Percentiles rank a stretch among this genome's conserved stretches.
Evolutionary conservation across 192 early-diverging fungal species (phyloP).

Genomic region (Chytriomyces confervae): DNA sequence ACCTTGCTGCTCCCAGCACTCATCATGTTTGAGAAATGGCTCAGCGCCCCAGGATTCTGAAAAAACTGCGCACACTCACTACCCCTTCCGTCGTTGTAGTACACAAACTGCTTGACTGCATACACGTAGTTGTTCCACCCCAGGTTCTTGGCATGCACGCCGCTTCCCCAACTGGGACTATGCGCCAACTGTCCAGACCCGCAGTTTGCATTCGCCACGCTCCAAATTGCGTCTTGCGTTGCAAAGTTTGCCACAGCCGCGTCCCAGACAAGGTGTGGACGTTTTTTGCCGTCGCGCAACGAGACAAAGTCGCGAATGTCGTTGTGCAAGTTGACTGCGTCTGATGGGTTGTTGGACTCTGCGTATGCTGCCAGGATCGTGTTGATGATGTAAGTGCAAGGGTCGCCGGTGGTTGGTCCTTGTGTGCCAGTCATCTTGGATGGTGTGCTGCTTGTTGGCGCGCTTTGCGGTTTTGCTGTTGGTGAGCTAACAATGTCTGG

Average conservation of each 20-base stretch:
- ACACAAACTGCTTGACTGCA: conserved; percentile 6
- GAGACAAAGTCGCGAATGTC: conserved; percentile 5
- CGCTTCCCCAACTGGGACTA: conserved; percentile 11
- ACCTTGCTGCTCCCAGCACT: background rate
- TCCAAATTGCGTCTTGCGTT: conserved; percentile 3
- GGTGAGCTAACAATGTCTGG: no score
- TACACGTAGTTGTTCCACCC: conserved; percentile 14
- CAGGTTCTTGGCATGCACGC: conserved; percentile 10
- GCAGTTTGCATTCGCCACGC: conserved; percentile 1
- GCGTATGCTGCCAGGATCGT: background rate
- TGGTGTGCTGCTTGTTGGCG: background rate
- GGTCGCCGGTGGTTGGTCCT: background rate
- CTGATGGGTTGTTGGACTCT: background rate
- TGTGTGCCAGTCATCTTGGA: background rate
- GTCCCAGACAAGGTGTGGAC: background rate
- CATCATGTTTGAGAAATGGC: conserved; percentile 17
- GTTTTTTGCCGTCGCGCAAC: background rate
- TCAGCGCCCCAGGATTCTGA: background rate
- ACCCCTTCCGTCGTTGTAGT: conserved; percentile 16
- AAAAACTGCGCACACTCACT: conserved; percentile 24
- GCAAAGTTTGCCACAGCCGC: background rate
- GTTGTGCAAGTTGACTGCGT: conserved; percentile 10
- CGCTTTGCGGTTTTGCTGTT: background rate
- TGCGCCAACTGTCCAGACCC: background rate
- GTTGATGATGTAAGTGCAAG: background rate